Conservation (phyloP, 2,329 filamentous ascomycete species). For the Talaromyces sp. region DNA sequence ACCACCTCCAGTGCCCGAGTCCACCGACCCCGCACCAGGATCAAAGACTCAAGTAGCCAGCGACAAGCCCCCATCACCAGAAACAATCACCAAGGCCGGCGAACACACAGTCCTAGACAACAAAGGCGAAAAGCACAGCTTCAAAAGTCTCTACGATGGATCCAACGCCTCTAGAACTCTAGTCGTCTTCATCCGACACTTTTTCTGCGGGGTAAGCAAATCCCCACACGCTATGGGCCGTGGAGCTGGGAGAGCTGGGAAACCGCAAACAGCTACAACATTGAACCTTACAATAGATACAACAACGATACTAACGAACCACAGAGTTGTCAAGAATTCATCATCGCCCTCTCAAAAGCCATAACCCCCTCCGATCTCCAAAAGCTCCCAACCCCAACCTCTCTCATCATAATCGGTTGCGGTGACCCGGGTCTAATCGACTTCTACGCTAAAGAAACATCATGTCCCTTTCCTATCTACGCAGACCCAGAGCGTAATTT, state of each 20-base stretch:
- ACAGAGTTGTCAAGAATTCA: conserved; percentile 76
- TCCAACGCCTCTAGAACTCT: conserved; percentile 58
- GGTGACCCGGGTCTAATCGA: conserved; percentile 69
- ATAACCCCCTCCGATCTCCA: conserved; percentile 50
- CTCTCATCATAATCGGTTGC: conserved; percentile 72
- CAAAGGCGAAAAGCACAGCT: conserved; percentile 61
- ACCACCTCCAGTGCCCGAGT: not conserved
- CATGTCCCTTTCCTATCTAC: conserved; percentile 74
- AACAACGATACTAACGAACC: not conserved
- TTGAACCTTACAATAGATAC: too few relatives aligned
- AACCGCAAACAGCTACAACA: too few relatives aligned
- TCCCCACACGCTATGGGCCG: not conserved
- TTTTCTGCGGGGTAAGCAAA: conserved; percentile 73
- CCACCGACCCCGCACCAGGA: not conserved
- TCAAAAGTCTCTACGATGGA: conserved; percentile 61
- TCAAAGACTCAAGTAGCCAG: too few relatives aligned
- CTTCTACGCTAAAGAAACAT: conserved; percentile 64
- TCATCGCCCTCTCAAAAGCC: conserved; percentile 63
- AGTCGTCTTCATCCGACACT: conserved; percentile 75
- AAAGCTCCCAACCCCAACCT: conserved; percentile 57
- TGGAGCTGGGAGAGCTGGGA: too few relatives aligned
- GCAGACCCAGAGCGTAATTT: conserved; percentile 70
- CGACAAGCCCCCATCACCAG: not conserved
- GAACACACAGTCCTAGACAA: conserved; percentile 58
- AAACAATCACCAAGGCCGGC: conserved; percentile 9